Evolutionary conservation across 2,329 filamentous ascomycete species (phyloP), one percentile per base, ranked within the genome.

Genomic region (Keithomyces neogunnii): DNA sequence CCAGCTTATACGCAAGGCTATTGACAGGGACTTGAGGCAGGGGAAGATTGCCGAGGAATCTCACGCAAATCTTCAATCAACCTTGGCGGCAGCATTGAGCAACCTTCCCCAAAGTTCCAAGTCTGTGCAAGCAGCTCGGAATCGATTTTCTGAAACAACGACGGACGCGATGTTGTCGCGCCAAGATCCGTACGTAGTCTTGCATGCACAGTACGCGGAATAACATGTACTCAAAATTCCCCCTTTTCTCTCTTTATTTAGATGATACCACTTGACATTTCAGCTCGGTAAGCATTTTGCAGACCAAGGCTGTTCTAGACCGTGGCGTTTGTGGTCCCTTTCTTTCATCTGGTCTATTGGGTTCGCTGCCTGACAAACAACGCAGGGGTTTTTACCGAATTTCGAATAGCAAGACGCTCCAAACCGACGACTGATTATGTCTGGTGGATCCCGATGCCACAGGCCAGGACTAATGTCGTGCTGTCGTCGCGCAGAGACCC

Each of bases 41-140:
- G 59, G 57, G 0, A 63, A 63, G 29, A 64, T 66, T 6, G 48
- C 57, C 0, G 54, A 59, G 19, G 62, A 61, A 13, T 61, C 63
- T 2, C 60, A 64, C 29, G 49, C 56, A 4, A 63, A 55, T 47
- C 47, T 66, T 10, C 48, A 62, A 8, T 54, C 51, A 2, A 66
- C 62, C 1, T 40, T 66, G n/a, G 60, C 61, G 43, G 49, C 43
- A 19, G 59, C 63, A 2, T 47, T 66, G 26, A 57, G 50, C 11
- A 57, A 63, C 32, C 51, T 66, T 7, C 63, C 63, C 0, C 62
- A 64, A 50, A 59, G 61, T 45, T 66, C 63, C 30, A 66, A 65
- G 44, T 66, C 63, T 29, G 61, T 65, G 31, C 62, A 59, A 33
- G 62, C 62, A 2, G 63, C 63, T 3, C 58, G 60, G 48, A 50